phyloP scores from a whole-genome alignment of 2,329 filamentous ascomycete species.

The Hypoxylon sp. region DNA sequence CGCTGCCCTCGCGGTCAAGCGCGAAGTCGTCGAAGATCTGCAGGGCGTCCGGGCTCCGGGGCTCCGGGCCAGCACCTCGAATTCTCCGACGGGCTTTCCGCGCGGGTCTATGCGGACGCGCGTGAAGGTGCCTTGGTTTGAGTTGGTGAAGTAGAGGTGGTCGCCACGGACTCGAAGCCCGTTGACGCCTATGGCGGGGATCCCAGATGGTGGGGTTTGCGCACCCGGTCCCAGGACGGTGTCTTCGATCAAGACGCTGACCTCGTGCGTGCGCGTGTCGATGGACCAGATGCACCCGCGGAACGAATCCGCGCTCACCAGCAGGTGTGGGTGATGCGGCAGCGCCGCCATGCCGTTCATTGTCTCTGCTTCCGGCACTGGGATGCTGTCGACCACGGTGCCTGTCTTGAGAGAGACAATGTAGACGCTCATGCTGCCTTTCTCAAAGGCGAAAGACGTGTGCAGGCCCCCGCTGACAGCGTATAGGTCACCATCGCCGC shows the following conservation, averaged over 20 bases:
- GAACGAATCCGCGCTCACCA: conserved; percentile 34
- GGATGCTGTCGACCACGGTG: conserved; percentile 25
- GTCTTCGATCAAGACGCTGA: conserved; percentile 28
- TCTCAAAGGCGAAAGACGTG: conserved; percentile 15
- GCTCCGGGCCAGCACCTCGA: not conserved
- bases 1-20: not conserved
- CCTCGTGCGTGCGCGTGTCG: conserved; percentile 19
- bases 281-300: conserved; percentile 32
- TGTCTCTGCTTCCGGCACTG: conserved; percentile 22
- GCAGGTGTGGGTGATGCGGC: conserved; percentile 22
- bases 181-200: conserved; percentile 31
- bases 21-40: not conserved
- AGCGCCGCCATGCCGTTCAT: conserved; percentile 36
- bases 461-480: conserved; percentile 30
- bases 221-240: conserved; percentile 15
- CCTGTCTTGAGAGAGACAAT: conserved; percentile 41
- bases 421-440: conserved; percentile 33
- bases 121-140: conserved; percentile 23
- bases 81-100: not conserved
- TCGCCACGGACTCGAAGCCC: conserved; percentile 27
- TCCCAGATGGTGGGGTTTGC: not conserved
- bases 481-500: conserved; percentile 25
- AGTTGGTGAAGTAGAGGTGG: conserved; percentile 40
- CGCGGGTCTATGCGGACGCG: not conserved
- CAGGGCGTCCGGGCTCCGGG: too few species aligned